Percentiles rank a stretch among this genome's conserved stretches.
Conservation (phyloP, 345 rosid species). For the Schrenkiella parvula region DNA sequence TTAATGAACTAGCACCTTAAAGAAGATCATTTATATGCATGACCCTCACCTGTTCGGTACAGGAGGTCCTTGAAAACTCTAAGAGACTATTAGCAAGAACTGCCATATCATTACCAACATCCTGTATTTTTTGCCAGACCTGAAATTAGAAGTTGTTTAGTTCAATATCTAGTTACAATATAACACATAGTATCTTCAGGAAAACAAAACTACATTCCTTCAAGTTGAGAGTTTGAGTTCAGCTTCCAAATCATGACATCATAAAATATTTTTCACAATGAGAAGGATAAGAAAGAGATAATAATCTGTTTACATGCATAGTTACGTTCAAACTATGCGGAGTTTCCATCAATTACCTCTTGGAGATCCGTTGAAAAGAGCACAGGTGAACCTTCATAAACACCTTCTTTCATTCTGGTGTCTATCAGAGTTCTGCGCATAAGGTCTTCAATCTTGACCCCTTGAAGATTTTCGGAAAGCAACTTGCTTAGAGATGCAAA, state of each 20-base stretch:
- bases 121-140: constrained; percentile 72
- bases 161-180: neutral
- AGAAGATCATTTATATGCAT: neutral
- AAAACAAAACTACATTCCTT: constrained; percentile 4
- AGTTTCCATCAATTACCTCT: constrained; percentile 44
- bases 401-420: constrained; percentile 73
- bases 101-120: constrained; percentile 61
- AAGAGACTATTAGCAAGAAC: constrained; percentile 64
- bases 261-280: neutral
- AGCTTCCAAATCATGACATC: neutral
- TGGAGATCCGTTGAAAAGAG: constrained; percentile 62
- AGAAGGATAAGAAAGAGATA: constrained; percentile 2
- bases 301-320: neutral
- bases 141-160: constrained; percentile 29
- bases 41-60: constrained; percentile 53
- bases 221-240: neutral
- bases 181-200: neutral
- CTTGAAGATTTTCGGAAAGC: constrained; percentile 67
- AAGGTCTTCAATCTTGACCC: constrained; percentile 49
- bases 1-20: neutral
- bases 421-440: constrained; percentile 50
- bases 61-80: constrained; percentile 52
- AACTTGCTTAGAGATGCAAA: constrained; percentile 70
- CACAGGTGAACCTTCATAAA: constrained; percentile 58
- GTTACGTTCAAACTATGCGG: neutral